A percentile compares a stretch with the other conserved stretches of the same genome.
Conservation (phyloP, 352 stramenopile species). For the Pythium coloratum region DNA sequence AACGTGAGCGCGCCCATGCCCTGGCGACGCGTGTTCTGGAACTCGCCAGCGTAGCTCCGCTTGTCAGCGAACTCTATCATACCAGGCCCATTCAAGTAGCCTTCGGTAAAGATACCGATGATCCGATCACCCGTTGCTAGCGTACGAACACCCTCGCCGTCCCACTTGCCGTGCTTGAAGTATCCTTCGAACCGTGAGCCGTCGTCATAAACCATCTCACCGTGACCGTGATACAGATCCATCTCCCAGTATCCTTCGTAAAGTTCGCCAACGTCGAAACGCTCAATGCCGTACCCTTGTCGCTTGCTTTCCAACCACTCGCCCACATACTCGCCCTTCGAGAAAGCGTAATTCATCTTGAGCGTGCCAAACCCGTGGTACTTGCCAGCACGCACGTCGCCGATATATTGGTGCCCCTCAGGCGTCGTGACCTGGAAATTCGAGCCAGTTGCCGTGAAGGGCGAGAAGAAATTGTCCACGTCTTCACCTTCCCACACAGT, state of each 20-base stretch:
- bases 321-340: conserved; percentile 76
- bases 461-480: conserved; percentile 85
- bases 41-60: conserved; percentile 66
- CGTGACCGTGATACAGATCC: conserved; percentile 67
- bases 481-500: conserved; percentile 73
- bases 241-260: conserved; percentile 80
- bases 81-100: conserved; percentile 54
- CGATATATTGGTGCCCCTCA: conserved; percentile 53
- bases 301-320: conserved; percentile 82
- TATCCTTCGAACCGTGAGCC: conserved; percentile 60
- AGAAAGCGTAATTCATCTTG: conserved; percentile 55
- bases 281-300: conserved; percentile 80
- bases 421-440: conserved; percentile 55
- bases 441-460: conserved; percentile 58
- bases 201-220: conserved; percentile 70
- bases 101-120: conserved; percentile 52
- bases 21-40: conserved; percentile 59
- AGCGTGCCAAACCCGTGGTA: conserved; percentile 76
- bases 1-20: conserved; percentile 83
- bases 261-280: conserved; percentile 68
- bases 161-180: conserved; percentile 72
- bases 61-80: conserved; percentile 71
- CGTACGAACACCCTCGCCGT: conserved; percentile 64
- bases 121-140: conserved; percentile 63
- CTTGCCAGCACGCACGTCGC: conserved; percentile 50